These are phyloP conservation scores for Triticum dicoccoides DNA, from an alignment of 176 grass and related monocot genomes.

Conservation along the genomic window DNA sequence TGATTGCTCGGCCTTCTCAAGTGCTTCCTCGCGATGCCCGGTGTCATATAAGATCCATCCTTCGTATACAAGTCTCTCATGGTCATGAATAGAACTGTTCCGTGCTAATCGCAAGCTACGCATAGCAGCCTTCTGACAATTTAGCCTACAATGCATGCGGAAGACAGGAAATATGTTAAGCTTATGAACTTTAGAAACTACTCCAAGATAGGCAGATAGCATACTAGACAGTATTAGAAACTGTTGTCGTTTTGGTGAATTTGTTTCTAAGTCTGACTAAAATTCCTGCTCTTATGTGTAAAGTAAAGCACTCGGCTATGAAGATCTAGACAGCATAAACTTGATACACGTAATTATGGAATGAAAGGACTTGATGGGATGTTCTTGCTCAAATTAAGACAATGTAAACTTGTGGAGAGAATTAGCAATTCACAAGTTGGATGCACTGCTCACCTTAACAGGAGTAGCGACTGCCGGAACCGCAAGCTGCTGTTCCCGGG, in stretches of 20 bases:
- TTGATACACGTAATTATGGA: background rate
- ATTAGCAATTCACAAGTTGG: background rate
- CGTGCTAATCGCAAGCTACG: constrained; percentile 68
- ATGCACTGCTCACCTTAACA: constrained; percentile 81
- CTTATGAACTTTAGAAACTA: background rate
- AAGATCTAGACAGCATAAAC: background rate
- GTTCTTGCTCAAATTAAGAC: background rate
- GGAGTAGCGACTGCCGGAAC: constrained; percentile 88
- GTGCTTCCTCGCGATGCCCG: constrained; percentile 80
- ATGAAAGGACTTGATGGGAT: background rate
- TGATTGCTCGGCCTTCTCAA: constrained; percentile 83
- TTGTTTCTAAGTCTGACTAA: background rate
- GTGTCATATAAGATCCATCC: constrained; percentile 96
- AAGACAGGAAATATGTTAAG: background rate
- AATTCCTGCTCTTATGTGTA: background rate
- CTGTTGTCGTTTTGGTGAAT: background rate
- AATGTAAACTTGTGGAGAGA: background rate
- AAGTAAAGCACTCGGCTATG: background rate
- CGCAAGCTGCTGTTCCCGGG: constrained; percentile 85
- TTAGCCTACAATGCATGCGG: constrained; percentile 49
- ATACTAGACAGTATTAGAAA: background rate
- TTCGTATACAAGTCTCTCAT: constrained; percentile 94
- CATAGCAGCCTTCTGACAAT: constrained; percentile 91
- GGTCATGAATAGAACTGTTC: constrained; percentile 57
- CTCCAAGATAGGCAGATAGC: too few species aligned